phyloP scores from a whole-genome alignment of 2,329 filamentous ascomycete species.

The Dactylellina leptospora region DNA sequence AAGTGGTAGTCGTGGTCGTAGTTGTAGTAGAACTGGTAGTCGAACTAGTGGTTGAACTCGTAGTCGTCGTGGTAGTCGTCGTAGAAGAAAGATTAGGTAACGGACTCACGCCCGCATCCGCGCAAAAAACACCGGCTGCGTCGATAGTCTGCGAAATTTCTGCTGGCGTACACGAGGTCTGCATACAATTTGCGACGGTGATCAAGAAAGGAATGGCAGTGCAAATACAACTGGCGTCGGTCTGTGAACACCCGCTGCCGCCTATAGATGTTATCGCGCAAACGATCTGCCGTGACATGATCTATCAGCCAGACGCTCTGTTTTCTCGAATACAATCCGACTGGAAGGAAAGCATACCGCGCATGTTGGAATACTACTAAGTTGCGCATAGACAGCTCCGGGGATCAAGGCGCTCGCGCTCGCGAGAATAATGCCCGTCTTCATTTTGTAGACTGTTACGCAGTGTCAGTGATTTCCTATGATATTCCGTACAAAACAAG shows the following conservation, averaged over 20 bases:
- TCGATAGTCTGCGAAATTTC: conserved; percentile 11
- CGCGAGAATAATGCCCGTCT: not conserved
- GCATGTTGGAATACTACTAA: conserved; percentile 4
- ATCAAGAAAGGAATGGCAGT: not conserved
- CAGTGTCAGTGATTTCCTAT: no score
- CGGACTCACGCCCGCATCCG: conserved; percentile 2
- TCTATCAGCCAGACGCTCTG: not conserved
- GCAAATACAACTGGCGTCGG: conserved; percentile 13
- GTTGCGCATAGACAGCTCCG: conserved; percentile 9
- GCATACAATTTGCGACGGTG: not conserved
- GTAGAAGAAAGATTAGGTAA: not conserved
- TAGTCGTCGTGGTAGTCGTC: conserved; percentile 12
- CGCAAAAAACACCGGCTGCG: conserved; percentile 8
- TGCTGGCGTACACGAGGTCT: not conserved
- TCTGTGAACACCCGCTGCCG: conserved; percentile 4
- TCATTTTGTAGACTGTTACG: conserved; percentile 6
- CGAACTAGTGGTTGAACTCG: not conserved
- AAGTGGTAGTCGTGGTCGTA: conserved; percentile 7
- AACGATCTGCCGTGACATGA: conserved; percentile 2
- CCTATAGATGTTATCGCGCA: conserved; percentile 17
- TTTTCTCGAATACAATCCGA: not conserved
- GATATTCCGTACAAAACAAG: no score
- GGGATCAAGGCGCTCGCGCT: conserved; percentile 9
- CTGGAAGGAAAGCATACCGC: conserved; percentile 15
- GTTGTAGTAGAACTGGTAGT: not conserved